Percentiles rank a stretch among this genome's conserved stretches.
Evolutionary conservation across 192 early-diverging fungal species (phyloP).

Genomic region (Kickxella alabastrina): DNA sequence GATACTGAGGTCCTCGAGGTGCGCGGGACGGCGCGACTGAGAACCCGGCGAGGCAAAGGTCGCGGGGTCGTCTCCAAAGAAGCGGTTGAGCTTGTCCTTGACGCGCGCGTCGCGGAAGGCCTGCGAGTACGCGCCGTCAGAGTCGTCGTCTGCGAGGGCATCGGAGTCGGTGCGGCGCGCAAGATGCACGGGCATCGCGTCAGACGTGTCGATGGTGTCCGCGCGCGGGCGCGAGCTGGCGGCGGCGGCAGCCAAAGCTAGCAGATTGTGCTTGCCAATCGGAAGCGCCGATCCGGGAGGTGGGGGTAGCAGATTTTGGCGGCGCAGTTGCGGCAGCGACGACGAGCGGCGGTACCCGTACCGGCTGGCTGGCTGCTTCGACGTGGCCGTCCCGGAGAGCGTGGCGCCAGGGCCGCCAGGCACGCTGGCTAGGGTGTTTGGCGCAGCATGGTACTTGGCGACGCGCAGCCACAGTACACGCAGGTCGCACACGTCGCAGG

Average conservation of each 20-base stretch:
- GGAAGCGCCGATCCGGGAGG: not conserved
- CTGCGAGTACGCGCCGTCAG: not conserved
- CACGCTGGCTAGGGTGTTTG: conserved; percentile 36
- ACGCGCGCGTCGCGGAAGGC: conserved; percentile 32
- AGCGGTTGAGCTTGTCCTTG: conserved; percentile 56
- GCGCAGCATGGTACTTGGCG: conserved; percentile 27
- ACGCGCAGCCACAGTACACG: conserved; percentile 51
- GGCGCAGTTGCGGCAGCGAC: conserved; percentile 43
- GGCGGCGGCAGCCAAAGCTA: not conserved
- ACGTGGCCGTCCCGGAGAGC: not conserved
- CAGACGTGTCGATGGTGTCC: conserved; percentile 38
- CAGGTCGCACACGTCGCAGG: conserved; percentile 49
- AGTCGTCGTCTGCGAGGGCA: conserved; percentile 11
- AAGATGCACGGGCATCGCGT: conserved; percentile 30
- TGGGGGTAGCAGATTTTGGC: conserved; percentile 2
- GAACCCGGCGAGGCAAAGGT: conserved; percentile 8
- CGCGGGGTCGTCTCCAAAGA: conserved; percentile 59
- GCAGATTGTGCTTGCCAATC: not conserved
- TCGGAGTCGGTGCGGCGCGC: conserved; percentile 21
- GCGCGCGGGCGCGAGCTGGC: conserved; percentile 31
- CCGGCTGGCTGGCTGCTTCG: conserved; percentile 1
- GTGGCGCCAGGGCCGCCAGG: conserved; percentile 30
- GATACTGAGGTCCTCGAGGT: conserved; percentile 28
- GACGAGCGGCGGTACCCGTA: conserved; percentile 37
- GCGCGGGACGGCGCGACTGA: conserved; percentile 20